Evolutionary conservation across 106 monocot species (phyloP).

Genomic region (Apostasia shenzhenica): DNA sequence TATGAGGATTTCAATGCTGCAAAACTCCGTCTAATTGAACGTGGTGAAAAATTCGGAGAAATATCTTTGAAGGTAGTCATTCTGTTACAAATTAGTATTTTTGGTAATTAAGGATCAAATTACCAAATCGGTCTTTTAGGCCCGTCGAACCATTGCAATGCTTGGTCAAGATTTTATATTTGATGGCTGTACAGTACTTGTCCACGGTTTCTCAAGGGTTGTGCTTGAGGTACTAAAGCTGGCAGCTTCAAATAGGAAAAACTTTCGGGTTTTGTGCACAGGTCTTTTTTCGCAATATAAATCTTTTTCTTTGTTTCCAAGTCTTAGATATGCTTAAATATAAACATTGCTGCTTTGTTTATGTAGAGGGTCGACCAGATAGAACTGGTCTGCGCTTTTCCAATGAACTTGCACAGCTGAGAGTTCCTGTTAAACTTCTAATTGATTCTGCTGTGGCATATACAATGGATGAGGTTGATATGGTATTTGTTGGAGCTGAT

Average conservation of each 20-base stretch:
- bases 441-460: slow-evolving; percentile 93
- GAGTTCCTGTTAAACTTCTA: slow-evolving; percentile 74
- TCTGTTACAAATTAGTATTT: not conserved
- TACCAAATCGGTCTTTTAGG: slow-evolving; percentile 26
- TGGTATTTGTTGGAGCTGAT: slow-evolving; percentile 94
- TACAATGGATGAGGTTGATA: slow-evolving; percentile 88
- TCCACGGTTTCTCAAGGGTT: slow-evolving; percentile 93
- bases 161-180: slow-evolving; percentile 90
- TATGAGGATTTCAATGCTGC: slow-evolving; percentile 95
- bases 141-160: slow-evolving; percentile 87
- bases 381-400: slow-evolving; percentile 73
- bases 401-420: slow-evolving; percentile 64
- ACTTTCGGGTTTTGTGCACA: slow-evolving; percentile 89
- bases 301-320: not conserved
- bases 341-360: not conserved
- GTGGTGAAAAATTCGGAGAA: slow-evolving; percentile 95
- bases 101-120: not conserved
- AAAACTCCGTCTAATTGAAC: slow-evolving; percentile 79
- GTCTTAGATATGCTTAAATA: not conserved
- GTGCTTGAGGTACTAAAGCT: slow-evolving; percentile 86
- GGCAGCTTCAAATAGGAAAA: slow-evolving; percentile 73
- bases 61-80: slow-evolving; percentile 70
- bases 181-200: slow-evolving; percentile 88
- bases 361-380: slow-evolving; percentile 93
- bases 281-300: slow-evolving; percentile 28